phyloP scores from a whole-genome alignment of 805 yeast genomes.

The Suhomyces prunicola region DNA sequence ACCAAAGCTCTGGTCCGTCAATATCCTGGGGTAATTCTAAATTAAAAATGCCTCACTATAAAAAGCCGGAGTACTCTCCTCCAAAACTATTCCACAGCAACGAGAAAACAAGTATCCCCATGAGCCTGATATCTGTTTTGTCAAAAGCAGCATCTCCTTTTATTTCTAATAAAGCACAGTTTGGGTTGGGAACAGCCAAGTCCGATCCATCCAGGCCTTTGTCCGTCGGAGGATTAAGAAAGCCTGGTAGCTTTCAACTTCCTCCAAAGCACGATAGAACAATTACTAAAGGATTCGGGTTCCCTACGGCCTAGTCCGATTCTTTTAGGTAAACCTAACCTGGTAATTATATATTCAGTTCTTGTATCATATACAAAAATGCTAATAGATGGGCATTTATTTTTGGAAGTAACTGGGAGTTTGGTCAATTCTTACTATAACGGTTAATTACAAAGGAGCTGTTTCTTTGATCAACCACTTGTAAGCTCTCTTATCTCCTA shows the following conservation, averaged over 20 bases:
- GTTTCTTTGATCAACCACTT: conserved; percentile 75
- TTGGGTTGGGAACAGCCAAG: conserved; percentile 4
- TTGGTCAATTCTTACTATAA: no score
- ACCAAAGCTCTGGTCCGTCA: conserved; percentile 9
- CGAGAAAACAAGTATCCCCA: neutral
- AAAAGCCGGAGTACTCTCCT: conserved; percentile 12
- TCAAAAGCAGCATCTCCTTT: conserved; percentile 22
- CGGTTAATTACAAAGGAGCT: conserved; percentile 18
- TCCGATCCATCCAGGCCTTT: conserved; percentile 1
- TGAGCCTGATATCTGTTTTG: conserved; percentile 7
- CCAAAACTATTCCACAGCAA: neutral
- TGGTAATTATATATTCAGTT: neutral
- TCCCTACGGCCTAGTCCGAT: conserved; percentile 15
- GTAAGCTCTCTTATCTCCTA: conserved; percentile 56
- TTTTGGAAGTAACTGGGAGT: neutral
- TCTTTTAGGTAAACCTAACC: conserved; percentile 11
- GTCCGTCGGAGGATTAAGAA: conserved; percentile 18
- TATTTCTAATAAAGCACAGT: conserved; percentile 24
- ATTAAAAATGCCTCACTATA: conserved; percentile 26
- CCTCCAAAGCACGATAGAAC: conserved; percentile 18
- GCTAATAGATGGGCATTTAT: neutral
- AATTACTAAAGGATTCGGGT: neutral
- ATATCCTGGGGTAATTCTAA: conserved; percentile 3
- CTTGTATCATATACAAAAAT: neutral
- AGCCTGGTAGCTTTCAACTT: conserved; percentile 35